Evolutionary conservation across 2,329 filamentous ascomycete species (phyloP).

Genomic region (Hyphodiscus sp.): DNA sequence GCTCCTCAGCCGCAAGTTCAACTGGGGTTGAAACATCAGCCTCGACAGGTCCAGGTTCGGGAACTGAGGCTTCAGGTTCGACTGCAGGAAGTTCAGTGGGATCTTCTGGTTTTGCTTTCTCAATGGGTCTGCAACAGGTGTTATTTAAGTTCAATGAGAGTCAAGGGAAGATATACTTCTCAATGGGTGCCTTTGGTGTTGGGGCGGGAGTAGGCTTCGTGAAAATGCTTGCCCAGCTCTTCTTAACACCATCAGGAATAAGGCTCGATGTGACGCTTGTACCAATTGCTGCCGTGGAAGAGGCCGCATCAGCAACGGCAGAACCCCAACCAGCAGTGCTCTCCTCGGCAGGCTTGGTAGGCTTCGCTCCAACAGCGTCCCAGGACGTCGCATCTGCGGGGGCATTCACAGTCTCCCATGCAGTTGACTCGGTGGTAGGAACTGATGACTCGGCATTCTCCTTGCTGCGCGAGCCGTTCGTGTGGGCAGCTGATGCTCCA

Average conservation of each 20-base stretch:
- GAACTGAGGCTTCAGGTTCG: conserved; percentile 29
- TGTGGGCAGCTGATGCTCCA: conserved; percentile 53
- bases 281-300: conserved; percentile 34
- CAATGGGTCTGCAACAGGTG: conserved; percentile 19
- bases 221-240: conserved; percentile 74
- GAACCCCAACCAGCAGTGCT: conserved; percentile 26
- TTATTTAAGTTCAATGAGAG: conserved; percentile 17
- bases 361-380: conserved; percentile 31
- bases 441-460: conserved; percentile 52
- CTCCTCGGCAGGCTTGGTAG: conserved; percentile 31
- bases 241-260: conserved; percentile 37
- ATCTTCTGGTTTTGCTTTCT: conserved; percentile 37
- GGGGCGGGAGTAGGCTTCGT: conserved; percentile 48
- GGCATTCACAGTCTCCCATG: conserved; percentile 46
- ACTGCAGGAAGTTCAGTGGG: conserved; percentile 39
- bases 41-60: conserved; percentile 35
- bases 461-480: conserved; percentile 55
- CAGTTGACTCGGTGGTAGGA: conserved; percentile 63
- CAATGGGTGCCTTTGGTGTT: conserved; percentile 36
- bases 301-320: conserved; percentile 31
- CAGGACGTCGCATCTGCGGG: conserved; percentile 35
- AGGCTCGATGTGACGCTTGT: conserved; percentile 31
- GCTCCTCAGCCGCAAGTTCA: conserved; percentile 21
- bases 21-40: conserved; percentile 25
- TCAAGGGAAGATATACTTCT: conserved; percentile 23